Conservation (phyloP, 345 rosid species). For the Eucalyptus pumila region DNA sequence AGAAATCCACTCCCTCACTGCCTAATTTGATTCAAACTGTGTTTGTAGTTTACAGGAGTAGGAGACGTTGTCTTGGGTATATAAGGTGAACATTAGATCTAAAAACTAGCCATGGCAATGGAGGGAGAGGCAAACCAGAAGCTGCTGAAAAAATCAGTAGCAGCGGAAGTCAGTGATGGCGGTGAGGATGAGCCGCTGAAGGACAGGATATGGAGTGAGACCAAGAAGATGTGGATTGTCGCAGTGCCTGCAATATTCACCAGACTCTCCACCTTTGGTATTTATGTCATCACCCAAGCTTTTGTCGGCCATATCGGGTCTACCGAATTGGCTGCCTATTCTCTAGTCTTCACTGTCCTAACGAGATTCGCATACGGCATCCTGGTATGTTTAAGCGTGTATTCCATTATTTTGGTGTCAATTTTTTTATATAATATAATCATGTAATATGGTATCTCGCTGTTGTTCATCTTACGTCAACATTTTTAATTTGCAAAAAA, state of each 20-base stretch:
- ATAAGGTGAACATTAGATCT: not conserved
- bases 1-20: not conserved
- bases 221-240: slow-evolving; percentile 55
- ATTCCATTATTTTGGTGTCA: not conserved
- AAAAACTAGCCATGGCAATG: not conserved
- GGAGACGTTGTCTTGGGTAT: not conserved
- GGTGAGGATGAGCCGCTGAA: not conserved
- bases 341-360: slow-evolving; percentile 52
- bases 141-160: not conserved
- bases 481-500: not conserved
- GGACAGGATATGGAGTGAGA: slow-evolving; percentile 40
- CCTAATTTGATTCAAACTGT: not conserved
- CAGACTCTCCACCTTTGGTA: slow-evolving; percentile 50
- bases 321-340: slow-evolving; percentile 56
- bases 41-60: not conserved
- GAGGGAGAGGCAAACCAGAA: slow-evolving; percentile 10
- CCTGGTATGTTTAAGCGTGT: slow-evolving; percentile 18
- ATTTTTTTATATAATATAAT: too few relatives aligned
- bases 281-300: slow-evolving; percentile 43
- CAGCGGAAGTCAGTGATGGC: not conserved
- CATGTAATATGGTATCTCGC: not conserved
- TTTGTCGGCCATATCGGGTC: slow-evolving; percentile 68
- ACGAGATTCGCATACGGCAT: slow-evolving; percentile 53
- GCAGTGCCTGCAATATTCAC: slow-evolving; percentile 84
- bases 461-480: not conserved